A percentile compares a stretch with the other conserved stretches of the same genome.
Evolutionary conservation across 2,329 filamentous ascomycete genomes (phyloP).

Genomic region (Dothiorella sarmentorum): DNA sequence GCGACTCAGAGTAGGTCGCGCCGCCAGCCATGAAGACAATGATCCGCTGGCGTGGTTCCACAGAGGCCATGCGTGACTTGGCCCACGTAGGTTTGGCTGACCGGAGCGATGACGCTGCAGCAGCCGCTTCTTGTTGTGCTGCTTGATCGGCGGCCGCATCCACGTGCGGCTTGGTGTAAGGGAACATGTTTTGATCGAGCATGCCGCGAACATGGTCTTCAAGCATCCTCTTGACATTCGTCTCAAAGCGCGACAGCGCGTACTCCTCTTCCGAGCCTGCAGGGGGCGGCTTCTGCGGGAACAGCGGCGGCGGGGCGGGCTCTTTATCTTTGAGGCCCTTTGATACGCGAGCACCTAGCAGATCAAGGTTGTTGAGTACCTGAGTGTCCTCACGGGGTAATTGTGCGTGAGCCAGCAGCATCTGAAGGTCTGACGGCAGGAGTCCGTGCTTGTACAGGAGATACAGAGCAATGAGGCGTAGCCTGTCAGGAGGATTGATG

Average conservation of each 20-base stretch:
- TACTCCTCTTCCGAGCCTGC: conserved; percentile 65
- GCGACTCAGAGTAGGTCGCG: conserved; percentile 86
- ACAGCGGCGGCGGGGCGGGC: conserved; percentile 63
- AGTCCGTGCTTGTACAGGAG: conserved; percentile 83
- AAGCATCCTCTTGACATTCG: conserved; percentile 76
- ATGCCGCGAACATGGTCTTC: conserved; percentile 57
- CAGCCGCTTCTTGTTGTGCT: conserved; percentile 47
- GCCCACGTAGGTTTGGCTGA: conserved; percentile 96
- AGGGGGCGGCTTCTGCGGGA: conserved; percentile 60
- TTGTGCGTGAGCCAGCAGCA: conserved; percentile 77
- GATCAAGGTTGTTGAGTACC: conserved; percentile 71
- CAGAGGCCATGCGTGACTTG: conserved; percentile 67
- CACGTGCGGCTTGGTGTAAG: conserved; percentile 54
- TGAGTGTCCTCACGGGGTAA: conserved; percentile 71
- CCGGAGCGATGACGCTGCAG: conserved; percentile 65
- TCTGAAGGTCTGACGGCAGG: conserved; percentile 76
- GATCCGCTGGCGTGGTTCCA: conserved; percentile 82
- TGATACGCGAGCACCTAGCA: conserved; percentile 72
- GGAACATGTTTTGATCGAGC: conserved; percentile 44
- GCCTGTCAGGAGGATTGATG: conserved; percentile 67
- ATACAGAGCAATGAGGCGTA: conserved; percentile 83
- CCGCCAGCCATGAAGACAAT: conserved; percentile 95
- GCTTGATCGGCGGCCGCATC: conserved; percentile 57
- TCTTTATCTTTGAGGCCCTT: conserved; percentile 75
- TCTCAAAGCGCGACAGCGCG: conserved; percentile 81